Evolutionary conservation across 2,329 filamentous ascomycete species (phyloP).

Genomic region (Huntiella omanensis): DNA sequence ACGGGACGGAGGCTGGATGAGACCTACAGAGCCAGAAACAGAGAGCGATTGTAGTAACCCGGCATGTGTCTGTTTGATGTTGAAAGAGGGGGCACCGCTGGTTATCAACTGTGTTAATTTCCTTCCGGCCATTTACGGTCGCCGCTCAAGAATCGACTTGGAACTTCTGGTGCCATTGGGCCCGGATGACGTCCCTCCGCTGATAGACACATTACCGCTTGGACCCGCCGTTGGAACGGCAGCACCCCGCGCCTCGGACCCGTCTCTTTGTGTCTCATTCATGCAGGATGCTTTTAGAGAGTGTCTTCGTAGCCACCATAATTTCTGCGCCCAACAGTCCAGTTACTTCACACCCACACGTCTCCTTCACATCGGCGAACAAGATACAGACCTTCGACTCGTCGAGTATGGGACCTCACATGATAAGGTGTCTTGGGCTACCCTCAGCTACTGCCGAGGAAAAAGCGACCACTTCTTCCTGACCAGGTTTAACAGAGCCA

Average conservation of each 20-base stretch:
- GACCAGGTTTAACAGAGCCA: constrained; percentile 5
- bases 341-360: constrained; percentile 7
- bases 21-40: constrained; percentile 2
- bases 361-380: constrained; percentile 6
- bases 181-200: constrained; percentile 5
- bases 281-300: constrained; percentile 5
- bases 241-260: constrained; percentile 9
- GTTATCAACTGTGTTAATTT: constrained; percentile 11
- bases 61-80: constrained; percentile 8
- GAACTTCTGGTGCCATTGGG: constrained; percentile 9
- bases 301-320: constrained; percentile 7
- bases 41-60: constrained; percentile 7
- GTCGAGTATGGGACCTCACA: constrained; percentile 7
- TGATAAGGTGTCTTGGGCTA: constrained; percentile 9
- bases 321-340: constrained; percentile 7
- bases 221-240: constrained; percentile 10
- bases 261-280: constrained; percentile 5
- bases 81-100: constrained; percentile 8
- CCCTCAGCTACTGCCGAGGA: constrained; percentile 12
- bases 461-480: constrained; percentile 3
- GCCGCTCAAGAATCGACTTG: constrained; percentile 9
- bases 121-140: constrained; percentile 5
- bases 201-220: constrained; percentile 1
- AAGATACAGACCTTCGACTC: constrained; percentile 4
- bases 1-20: background rate